A percentile compares a stretch with the other conserved stretches of the same genome.
These are phyloP conservation scores for Phtheirospermum japonicum DNA, from an alignment of 257 asterid species.

Conservation along the genomic window DNA sequence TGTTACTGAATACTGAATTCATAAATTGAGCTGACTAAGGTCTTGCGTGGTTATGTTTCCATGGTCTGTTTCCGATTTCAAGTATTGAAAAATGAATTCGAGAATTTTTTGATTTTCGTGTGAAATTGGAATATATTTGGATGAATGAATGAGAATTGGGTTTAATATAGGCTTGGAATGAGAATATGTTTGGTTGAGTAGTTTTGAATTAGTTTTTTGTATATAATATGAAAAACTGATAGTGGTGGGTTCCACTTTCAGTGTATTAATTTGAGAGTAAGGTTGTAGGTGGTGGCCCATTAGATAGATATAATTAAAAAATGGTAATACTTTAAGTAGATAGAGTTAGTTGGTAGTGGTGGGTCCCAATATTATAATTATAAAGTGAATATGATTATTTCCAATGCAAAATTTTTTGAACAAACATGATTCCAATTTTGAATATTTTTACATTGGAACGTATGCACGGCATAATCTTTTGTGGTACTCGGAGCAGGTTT, in stretches of 20 bases:
- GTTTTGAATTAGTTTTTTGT: neutral
- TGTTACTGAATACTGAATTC: too few relatives aligned
- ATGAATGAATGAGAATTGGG: neutral
- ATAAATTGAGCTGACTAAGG: too few relatives aligned
- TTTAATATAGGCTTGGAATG: neutral
- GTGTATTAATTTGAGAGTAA: too few relatives aligned
- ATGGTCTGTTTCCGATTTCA: too few relatives aligned
- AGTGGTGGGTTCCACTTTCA: neutral
- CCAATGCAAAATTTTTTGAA: neutral
- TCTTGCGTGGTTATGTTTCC: too few relatives aligned
- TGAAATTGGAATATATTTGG: neutral
- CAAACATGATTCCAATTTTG: neutral
- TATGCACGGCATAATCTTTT: conserved; percentile 5
- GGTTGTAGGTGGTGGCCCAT: neutral
- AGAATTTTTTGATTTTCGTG: too few relatives aligned
- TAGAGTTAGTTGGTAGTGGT: neutral
- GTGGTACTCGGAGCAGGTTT: conserved; percentile 50
- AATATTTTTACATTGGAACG: neutral
- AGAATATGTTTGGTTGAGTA: neutral
- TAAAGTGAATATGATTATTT: neutral
- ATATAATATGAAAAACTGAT: neutral
- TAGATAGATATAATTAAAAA: neutral
- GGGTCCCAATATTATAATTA: neutral
- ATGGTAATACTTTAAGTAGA: neutral
- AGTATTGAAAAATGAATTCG: too few relatives aligned